Base-by-base conservation (phyloP, 2,329 filamentous ascomycete genomes). In the Phoma sp. region DNA sequence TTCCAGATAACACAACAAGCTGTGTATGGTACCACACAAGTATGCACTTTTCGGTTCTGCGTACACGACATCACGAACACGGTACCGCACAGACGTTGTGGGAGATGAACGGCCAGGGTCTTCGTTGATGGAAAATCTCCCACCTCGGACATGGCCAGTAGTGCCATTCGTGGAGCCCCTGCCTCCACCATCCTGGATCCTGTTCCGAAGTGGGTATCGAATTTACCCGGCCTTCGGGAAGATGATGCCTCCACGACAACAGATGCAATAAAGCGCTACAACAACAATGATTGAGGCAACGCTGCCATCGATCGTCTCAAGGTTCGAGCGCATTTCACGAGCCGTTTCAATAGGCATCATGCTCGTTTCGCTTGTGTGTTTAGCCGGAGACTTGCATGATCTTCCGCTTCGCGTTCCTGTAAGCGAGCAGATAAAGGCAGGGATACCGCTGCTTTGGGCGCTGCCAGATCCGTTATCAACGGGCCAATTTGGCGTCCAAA, bases 361-460 rank as follows among this genome's bases (percentile, higher is more conserved):
- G 50, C 39, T 44, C 35, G 36, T 50, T 19, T 44, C 35, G 35
- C 58, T 58, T 60, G 58, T 62, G 62, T 68, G 55, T 54, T 61
- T 58, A 55, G 57, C 66, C 63, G 58, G 60, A 66, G 62, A 56
- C 60, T 47, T 65, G 65, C 69, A 70, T 73, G 68, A 74, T 73
- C 70, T 72, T 60, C 71, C 71, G 43, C 60, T 55, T 60, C 62
- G 57, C 65, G 59, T 64, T 54, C 58, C 61, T 60, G 24, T 64
- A 63, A 69, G 66, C 58, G 62, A 65, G 63, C 64, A 63, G 59
- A 49, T 58, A 44, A 38, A 54, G 29, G 58, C 71, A 74, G 65
- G 72, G 72, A 60, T 69, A 61, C 32, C 57, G 57, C 61, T 61
- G 66, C 65, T 51, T 62, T 54, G 58, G 29, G 61, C 62, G 58